Evolutionary conservation across 164 flowering plant species (phyloP), one percentile per base, ranked within the genome.

Genomic region (Magnolia kwangsiensis): DNA sequence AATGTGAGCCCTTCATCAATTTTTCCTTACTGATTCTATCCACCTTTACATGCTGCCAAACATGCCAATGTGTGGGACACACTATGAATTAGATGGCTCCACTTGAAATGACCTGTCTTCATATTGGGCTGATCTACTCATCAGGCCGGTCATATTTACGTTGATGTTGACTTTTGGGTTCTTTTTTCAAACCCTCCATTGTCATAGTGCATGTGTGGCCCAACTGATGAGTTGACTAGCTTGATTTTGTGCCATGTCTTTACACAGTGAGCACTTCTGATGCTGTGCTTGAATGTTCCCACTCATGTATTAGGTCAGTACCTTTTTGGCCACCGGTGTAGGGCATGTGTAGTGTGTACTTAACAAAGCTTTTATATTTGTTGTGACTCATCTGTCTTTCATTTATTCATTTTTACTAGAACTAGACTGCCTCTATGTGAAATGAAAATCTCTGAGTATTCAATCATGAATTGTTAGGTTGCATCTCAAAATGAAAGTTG

Each of bases 381-480:
- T 77, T 45, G 59, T 63, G 72, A 64, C 72, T 37, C 37, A 23
- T 65, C 51, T 20, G 31, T 67, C 21, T 37, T 37, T 49, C 49
- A 9, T 51, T 31, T 58, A 19, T 49, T 8, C 20, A 58, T 76
- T 9, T 18, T 18, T 76, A 8, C 8, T 8, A 70, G 7, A 49
- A 70, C 10, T 27, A 2, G 2, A 51, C 37, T 45, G 24, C 21
- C 9, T 61, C 51, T 14, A 21, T 37, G n/a, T 13, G 76, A 2
- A 37, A 18, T n/a, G 9, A 49, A 50, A 63, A 71, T 16, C 59
- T 72, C 63, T 81, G 71, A 50, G 72, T 80, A 55, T 78, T 63
- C 50, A 51, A 78, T 76, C 74, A 9, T 55, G 11, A 72, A 78
- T 75, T 76, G 69, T 37, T 79, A 90, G 92, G 81, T 81, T 82